phyloP scores from a whole-genome alignment of 139 green algal species.

The Coccomyxa sp. region DNA sequence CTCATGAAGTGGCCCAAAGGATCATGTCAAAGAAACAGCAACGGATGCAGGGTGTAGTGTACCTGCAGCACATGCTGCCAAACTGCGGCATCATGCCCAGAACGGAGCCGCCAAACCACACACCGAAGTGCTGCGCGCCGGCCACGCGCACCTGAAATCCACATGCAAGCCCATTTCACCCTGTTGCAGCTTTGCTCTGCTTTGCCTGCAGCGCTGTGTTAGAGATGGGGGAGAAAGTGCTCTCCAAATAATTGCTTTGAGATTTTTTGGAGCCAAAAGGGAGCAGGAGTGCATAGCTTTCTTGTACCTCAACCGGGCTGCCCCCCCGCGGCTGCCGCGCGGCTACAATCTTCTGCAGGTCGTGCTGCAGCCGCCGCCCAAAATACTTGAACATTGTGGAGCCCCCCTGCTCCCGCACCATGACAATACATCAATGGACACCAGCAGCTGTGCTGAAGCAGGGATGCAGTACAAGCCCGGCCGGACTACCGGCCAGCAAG shows the following conservation, averaged over 20 bases:
- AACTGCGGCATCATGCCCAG: constrained; percentile 57
- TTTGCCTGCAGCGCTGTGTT: not conserved
- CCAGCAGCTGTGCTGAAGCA: not conserved
- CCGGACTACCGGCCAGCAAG: too few species aligned
- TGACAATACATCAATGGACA: not conserved
- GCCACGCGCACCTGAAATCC: constrained; percentile 44
- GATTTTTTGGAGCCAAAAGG: too few species aligned
- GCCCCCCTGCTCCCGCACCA: constrained; percentile 43
- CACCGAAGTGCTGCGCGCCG: constrained; percentile 63
- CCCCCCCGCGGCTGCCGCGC: not conserved
- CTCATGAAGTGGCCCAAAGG: too few species aligned
- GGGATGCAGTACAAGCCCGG: not conserved
- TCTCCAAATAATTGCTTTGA: not conserved
- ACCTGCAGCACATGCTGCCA: constrained; percentile 26
- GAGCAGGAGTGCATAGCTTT: too few species aligned
- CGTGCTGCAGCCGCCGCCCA: constrained; percentile 53
- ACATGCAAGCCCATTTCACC: not conserved
- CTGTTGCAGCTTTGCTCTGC: not conserved
- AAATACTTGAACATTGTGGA: constrained; percentile 78
- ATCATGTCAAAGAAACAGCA: too few species aligned
- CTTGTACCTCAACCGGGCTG: too few species aligned
- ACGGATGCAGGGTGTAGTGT: too few species aligned
- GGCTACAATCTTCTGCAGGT: constrained; percentile 36
- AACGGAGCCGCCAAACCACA: constrained; percentile 67
- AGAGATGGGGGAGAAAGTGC: not conserved